Evolutionary conservation across 2,329 filamentous ascomycete species (phyloP).

Genomic region (Chalara sp.): DNA sequence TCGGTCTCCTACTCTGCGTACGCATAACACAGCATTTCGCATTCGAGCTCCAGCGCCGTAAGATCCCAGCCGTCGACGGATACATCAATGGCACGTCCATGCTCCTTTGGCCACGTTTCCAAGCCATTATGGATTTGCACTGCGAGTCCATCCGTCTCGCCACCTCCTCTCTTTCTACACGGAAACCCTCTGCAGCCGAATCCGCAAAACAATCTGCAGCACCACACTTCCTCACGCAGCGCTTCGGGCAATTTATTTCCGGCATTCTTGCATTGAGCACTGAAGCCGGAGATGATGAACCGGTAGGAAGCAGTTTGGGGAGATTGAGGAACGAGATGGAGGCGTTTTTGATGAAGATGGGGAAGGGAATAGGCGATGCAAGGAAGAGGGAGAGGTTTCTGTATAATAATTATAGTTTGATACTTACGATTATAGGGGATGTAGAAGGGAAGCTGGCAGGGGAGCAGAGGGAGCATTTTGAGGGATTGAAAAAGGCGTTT

Average conservation of each 20-base stretch:
- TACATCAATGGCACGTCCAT: slow-evolving; percentile 96
- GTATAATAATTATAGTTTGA: slow-evolving; percentile 91
- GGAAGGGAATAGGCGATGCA: slow-evolving; percentile 68
- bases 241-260: slow-evolving; percentile 89
- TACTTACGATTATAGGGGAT: slow-evolving; percentile 87
- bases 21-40: slow-evolving; percentile 89
- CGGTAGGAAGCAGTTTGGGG: slow-evolving; percentile 72
- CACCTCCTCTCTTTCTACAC: slow-evolving; percentile 43
- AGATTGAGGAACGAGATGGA: slow-evolving; percentile 78
- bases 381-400: slow-evolving; percentile 82
- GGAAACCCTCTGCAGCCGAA: slow-evolving; percentile 40
- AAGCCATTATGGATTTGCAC: slow-evolving; percentile 88
- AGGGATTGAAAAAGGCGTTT: slow-evolving; percentile 53
- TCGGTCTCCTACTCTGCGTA: slow-evolving; percentile 86
- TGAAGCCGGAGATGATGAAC: slow-evolving; percentile 93
- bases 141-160: slow-evolving; percentile 73
- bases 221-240: slow-evolving; percentile 85
- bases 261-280: slow-evolving; percentile 75
- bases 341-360: slow-evolving; percentile 70
- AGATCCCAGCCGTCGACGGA: slow-evolving; percentile 79
- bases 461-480: slow-evolving; percentile 73
- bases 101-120: slow-evolving; percentile 93
- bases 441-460: slow-evolving; percentile 63
- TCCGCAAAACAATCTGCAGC: slow-evolving; percentile 64
- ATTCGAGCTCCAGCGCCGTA: slow-evolving; percentile 86